Conservation (phyloP, 495 filamentous ascomycete genomes). For the Xylaria palmicola region DNA sequence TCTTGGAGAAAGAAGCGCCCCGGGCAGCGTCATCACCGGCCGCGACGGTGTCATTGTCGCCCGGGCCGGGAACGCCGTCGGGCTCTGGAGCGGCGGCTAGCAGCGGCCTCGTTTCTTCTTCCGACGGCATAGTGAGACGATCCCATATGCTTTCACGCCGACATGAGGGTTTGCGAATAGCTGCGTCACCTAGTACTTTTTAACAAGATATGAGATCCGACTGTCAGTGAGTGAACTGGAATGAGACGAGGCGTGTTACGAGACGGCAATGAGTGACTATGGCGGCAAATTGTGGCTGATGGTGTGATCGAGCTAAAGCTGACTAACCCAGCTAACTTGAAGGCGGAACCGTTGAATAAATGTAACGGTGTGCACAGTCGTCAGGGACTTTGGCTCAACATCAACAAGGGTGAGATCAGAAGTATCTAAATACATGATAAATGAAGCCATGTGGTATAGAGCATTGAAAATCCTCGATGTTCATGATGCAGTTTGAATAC, state of each 20-base stretch:
- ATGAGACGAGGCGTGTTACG: neutral
- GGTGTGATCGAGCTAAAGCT: neutral
- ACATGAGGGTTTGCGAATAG: neutral
- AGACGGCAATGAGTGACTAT: neutral
- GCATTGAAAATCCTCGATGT: too few species aligned
- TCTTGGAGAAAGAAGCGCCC: conserved; percentile 42
- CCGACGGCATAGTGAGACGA: conserved; percentile 10
- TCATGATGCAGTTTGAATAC: too few species aligned
- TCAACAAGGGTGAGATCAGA: too few species aligned
- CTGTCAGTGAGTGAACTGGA: neutral
- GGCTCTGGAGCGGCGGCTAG: conserved; percentile 22
- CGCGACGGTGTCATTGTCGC: neutral
- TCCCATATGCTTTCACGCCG: neutral
- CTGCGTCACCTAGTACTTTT: neutral
- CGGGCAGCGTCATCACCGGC: conserved; percentile 19
- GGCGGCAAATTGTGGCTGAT: conserved; percentile 7
- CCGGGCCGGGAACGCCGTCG: conserved; percentile 4
- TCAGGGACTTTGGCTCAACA: too few species aligned
- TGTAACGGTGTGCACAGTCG: neutral
- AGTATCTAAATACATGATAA: too few species aligned
- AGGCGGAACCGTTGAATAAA: neutral
- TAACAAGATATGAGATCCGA: neutral
- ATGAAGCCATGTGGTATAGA: too few species aligned
- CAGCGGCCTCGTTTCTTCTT: conserved; percentile 29
- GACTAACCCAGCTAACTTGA: neutral